Evolutionary conservation across 108 stramenopile genomes (phyloP), one percentile per base, ranked within the genome.

Genomic region (Cylindrotheca fusiformis): DNA sequence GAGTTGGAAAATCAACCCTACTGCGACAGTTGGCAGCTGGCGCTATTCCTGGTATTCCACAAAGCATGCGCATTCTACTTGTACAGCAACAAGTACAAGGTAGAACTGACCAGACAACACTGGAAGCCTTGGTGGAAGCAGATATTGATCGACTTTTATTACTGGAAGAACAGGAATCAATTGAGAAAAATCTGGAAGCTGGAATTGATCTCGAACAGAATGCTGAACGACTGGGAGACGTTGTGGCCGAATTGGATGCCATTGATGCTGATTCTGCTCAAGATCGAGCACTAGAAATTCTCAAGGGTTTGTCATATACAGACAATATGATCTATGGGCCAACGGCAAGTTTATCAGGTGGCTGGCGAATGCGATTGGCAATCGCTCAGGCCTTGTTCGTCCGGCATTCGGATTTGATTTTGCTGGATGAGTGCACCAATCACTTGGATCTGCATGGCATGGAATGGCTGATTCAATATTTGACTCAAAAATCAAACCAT

Each of bases 281-380:
- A 69, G 65, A 76, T 25, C 65, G 91, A 25, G 93, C 93, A 24
- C 12, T 63, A 18, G 63, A 65, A 22, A 82, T 88, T 45, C 69
- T 88, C 21, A 65, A 61, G 33, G 86, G 86, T n/a, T 63, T 90
- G 19, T 71, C 74, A 19, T 87, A 89, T 54, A 63, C 81, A 6
- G 58, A 75, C 0, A 74, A 71, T 52, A 83, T 88, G 66, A 79
- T 93, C 12, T 32, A 85, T 45, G 73, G 82, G 41, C 82, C 88
- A 6, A 91, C 90, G 2, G 60, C 65, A 10, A 80, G 76, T 17
- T 72, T 96, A 25, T 48, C 86, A 27, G 97, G 97, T 49, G 97
- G 97, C 14, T 96, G 96, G 97, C 76, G 95, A 36, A 95, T 98
- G 95, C 83, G 95, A 64, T 80, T 95, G 31, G 89, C 92, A 27